Base-by-base conservation (phyloP, 257 asterid species). In the Ligustrum vulgare region DNA sequence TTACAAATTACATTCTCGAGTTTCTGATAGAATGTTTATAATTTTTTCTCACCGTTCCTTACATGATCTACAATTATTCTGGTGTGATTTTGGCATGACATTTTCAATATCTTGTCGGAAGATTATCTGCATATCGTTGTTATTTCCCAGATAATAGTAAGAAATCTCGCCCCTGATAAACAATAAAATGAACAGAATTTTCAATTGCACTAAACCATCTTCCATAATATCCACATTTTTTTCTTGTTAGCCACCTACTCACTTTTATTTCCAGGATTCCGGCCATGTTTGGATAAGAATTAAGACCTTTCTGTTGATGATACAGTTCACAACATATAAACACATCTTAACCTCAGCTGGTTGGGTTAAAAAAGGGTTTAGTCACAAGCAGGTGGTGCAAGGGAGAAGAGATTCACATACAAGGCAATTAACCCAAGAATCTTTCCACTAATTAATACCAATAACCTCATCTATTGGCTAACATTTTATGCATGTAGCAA, bases 101-200 rank as follows among this genome's bases (percentile, higher is more conserved):
- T 23, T 69, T 39, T 18, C 12, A 22, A 16, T 67, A 28, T 41
- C 67, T 72, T 4, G 4, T 41, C 49, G 10, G 49, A 11, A 41
- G 49, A 11, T 11, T 10, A 10, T 41, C 16, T 41, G 47, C 49
- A 41, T 41, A 41, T 11, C 5, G 0, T 41, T 41, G 49, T 41
- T 41, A 41, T 11, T 41, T 41, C 49, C 5, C 16, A 11, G 49
- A 41, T 8, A 23, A 25, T 3, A 60, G 67, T 45, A 64, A 79
- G 67, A 68, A 43, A 56, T 60, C 25, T 43, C 20, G 8, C 69
- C 75, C 73, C 20, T 9, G n/a, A 31, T 56, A n/a, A 37, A 47
- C 64, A 78, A 34, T 56, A 41, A 54, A 71, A 23, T 23, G 8
- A 71, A 47, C 33, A 32, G 25, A 23, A 68, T n/a, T 54, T 51